Evolutionary conservation across 2,329 filamentous ascomycete genomes (phyloP).

Genomic region (Neopestalotiopsis sp.): DNA sequence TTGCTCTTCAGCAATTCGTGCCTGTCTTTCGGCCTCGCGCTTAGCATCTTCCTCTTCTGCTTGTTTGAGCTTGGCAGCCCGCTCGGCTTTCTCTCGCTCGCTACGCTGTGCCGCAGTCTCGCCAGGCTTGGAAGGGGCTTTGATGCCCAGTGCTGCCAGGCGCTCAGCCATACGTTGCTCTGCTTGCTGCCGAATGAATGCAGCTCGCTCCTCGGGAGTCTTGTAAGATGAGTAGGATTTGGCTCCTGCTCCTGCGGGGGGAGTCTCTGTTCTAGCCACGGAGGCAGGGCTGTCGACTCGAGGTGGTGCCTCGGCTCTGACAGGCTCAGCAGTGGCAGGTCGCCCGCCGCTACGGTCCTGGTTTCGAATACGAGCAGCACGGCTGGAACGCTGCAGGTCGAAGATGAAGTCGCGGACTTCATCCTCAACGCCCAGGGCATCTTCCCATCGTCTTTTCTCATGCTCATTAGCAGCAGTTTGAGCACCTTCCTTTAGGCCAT

Average conservation of each 20-base stretch:
- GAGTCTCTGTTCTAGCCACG: conserved; percentile 59
- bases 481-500: conserved; percentile 81
- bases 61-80: conserved; percentile 83
- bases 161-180: conserved; percentile 97
- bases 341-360: conserved; percentile 58
- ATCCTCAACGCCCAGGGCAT: conserved; percentile 93
- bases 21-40: conserved; percentile 85
- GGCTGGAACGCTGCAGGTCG: conserved; percentile 86
- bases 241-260: conserved; percentile 52
- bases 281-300: conserved; percentile 59
- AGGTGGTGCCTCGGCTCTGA: conserved; percentile 50
- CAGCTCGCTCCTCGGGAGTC: conserved; percentile 90
- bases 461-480: conserved; percentile 82
- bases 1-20: conserved; percentile 80
- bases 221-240: conserved; percentile 83
- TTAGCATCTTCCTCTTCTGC: conserved; percentile 94
- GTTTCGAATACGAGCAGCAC: conserved; percentile 70
- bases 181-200: conserved; percentile 96
- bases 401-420: conserved; percentile 98
- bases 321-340: conserved; percentile 46
- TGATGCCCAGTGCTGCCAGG: conserved; percentile 90
- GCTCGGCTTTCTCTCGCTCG: conserved; percentile 86
- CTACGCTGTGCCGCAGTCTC: conserved; percentile 84
- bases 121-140: conserved; percentile 76
- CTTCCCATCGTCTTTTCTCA: conserved; percentile 92